Base-by-base conservation (phyloP, 78 protist species). In the Chrysochromulina parva region DNA sequence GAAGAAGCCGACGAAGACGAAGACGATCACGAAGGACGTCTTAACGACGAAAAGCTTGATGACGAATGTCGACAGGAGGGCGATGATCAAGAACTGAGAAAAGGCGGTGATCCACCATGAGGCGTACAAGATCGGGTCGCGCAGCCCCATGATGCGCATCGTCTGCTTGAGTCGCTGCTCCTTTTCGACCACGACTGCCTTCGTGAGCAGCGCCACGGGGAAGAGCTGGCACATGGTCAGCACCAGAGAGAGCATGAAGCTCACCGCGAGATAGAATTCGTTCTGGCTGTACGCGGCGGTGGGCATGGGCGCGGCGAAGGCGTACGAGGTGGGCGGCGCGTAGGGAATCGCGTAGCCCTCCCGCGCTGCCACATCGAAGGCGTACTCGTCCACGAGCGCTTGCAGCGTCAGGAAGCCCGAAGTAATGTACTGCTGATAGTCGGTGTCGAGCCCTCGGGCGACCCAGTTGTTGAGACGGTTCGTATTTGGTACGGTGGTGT, bases 391-490 rank as follows among this genome's bases (percentile, higher is more conserved):
- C 11, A 85, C 54, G 47, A 13, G 3, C 53, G 28, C 53, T 69
- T 85, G 89, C 54, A 85, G 71, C 59, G 89, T 85, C 54, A 85
- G 89, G 71, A 85, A 54, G 71, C 89, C 89, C 3, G 89, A 85
- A 67, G 19, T 4, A 4, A 47, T 4, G 89, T 85, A 85, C 57
- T 16, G 6, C 76, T 38, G 66, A 13, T 28, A 69, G 48, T 24
- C 19, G 38, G 78, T 28, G 78, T 69, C 78, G 52, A 69, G 38
- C 69, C 89, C 89, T 16, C 66, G 89, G 28, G 71, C 69, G 58
- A 57, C 10, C 17, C 4, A 3, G 13, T 26, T 7, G 14, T 5
- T 7, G 76, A 38, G 1, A 3, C 3, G 0, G 58, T 24, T 13
- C 60, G 89, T 85, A 58, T n/a, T 47, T 11, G 89, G 89, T 22